phyloP scores from a whole-genome alignment of 768 basidiomycete genomes.

The Phylloporus rhodoxanthus region DNA sequence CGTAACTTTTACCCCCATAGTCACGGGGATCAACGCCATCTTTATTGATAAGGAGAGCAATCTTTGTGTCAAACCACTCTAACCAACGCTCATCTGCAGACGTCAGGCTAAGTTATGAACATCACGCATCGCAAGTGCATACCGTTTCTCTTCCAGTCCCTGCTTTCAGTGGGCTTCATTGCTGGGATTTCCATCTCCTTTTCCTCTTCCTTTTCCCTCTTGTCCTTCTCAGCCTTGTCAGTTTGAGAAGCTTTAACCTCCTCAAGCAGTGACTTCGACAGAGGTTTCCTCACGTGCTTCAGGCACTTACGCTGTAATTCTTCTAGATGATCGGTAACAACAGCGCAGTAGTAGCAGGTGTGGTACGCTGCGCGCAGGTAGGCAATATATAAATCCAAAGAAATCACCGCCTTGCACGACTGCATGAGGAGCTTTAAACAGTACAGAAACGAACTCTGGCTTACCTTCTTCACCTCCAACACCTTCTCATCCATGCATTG shows the following conservation, averaged over 20 bases:
- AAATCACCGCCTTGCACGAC: conserved; percentile 56
- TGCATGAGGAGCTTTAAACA: conserved; percentile 18
- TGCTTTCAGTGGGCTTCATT: conserved; percentile 37
- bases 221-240: conserved; percentile 43
- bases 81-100: conserved; percentile 78
- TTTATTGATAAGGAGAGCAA: conserved; percentile 73
- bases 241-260: conserved; percentile 53
- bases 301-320: conserved; percentile 94
- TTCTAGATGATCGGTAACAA: conserved; percentile 88
- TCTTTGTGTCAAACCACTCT: conserved; percentile 82
- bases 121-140: conserved; percentile 17
- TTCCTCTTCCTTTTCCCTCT: conserved; percentile 40
- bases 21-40: conserved; percentile 78
- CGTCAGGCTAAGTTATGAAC: conserved; percentile 4
- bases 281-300: conserved; percentile 78
- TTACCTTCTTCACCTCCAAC: conserved; percentile 67
- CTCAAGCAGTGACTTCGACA: conserved; percentile 55
- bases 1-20: conserved; percentile 84
- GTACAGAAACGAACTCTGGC: conserved; percentile 17
- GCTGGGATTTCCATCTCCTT: conserved; percentile 33
- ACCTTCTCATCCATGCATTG: conserved; percentile 64
- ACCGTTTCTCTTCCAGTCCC: conserved; percentile 67
- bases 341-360: conserved; percentile 97
- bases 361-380: conserved; percentile 90
- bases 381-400: conserved; percentile 88